Conservation (phyloP, 2,329 filamentous ascomycete genomes). For the Ascosphaera apis region DNA sequence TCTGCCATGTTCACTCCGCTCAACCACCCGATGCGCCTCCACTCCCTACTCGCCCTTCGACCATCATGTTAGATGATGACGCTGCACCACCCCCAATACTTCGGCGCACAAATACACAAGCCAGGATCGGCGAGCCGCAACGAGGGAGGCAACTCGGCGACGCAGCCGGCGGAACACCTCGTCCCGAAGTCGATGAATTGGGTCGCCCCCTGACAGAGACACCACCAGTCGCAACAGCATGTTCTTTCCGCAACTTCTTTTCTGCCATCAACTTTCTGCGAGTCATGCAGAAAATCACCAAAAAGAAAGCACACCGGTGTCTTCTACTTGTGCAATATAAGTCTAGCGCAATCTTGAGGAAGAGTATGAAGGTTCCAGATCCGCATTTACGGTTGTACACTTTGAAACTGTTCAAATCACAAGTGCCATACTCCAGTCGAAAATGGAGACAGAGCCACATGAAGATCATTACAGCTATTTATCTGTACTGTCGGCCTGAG, state of each 20-base stretch:
- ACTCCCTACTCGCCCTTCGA: slow-evolving; percentile 9
- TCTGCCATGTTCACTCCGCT: slow-evolving; percentile 54
- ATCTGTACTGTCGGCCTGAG: slow-evolving; percentile 79
- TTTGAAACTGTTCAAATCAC: slow-evolving; percentile 93
- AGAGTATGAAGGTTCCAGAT: slow-evolving; percentile 76
- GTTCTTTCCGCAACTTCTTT: slow-evolving; percentile 88
- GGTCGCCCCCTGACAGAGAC: slow-evolving; percentile 43
- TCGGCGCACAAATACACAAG: slow-evolving; percentile 22
- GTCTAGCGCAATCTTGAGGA: slow-evolving; percentile 73
- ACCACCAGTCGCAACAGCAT: slow-evolving; percentile 44
- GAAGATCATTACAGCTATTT: slow-evolving; percentile 94
- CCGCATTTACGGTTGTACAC: slow-evolving; percentile 75
- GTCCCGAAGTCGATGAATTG: slow-evolving; percentile 56
- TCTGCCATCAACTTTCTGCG: slow-evolving; percentile 85
- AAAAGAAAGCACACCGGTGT: slow-evolving; percentile 84
- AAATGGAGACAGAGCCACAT: slow-evolving; percentile 98
- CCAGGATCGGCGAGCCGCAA: slow-evolving; percentile 4
- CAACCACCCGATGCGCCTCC: slow-evolving; percentile 22
- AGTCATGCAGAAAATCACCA: slow-evolving; percentile 93
- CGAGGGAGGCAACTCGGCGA: not conserved
- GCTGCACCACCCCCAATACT: slow-evolving; percentile 65
- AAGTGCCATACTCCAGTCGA: slow-evolving; percentile 90
- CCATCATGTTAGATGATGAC: slow-evolving; percentile 36
- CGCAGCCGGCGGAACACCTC: slow-evolving; percentile 8
- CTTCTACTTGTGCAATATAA: slow-evolving; percentile 90